phyloP scores from a whole-genome alignment of 2,329 filamentous ascomycete genomes.

The Fusarium annulatum region DNA sequence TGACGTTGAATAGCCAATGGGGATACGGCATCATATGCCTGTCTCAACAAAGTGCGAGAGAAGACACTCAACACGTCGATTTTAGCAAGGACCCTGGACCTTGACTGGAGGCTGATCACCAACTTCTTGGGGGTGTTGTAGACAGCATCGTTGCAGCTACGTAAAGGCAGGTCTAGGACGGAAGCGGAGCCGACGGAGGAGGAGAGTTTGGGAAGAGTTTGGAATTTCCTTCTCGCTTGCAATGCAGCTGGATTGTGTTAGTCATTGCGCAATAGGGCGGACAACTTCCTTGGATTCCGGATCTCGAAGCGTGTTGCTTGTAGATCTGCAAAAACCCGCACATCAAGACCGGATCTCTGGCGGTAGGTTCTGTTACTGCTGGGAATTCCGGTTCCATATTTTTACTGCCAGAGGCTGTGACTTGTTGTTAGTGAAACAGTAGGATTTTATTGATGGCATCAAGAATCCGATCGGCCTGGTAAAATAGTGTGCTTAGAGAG shows the following conservation, averaged over 20 bases:
- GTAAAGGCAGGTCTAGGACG: conserved; percentile 12
- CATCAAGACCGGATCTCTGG: conserved; percentile 9
- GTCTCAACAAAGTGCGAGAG: conserved; percentile 27
- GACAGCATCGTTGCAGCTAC: conserved; percentile 13
- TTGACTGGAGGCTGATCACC: conserved; percentile 39
- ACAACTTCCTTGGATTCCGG: background rate
- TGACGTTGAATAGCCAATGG: background rate
- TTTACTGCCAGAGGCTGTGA: background rate
- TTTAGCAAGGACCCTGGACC: conserved; percentile 34
- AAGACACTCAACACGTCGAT: conserved; percentile 26
- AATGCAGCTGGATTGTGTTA: background rate
- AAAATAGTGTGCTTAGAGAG: background rate
- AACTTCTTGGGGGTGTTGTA: conserved; percentile 31
- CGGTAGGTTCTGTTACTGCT: conserved; percentile 1
- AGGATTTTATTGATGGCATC: background rate
- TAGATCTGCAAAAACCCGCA: conserved; percentile 3
- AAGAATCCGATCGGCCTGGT: background rate
- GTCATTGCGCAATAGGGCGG: conserved; percentile 6
- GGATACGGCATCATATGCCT: background rate
- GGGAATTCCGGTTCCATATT: background rate
- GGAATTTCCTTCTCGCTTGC: conserved; percentile 1
- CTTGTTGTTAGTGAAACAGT: background rate
- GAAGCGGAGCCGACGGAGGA: conserved; percentile 6
- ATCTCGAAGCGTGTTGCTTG: conserved; percentile 6
- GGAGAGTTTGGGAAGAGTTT: background rate